Base-by-base conservation (phyloP, 2,329 filamentous ascomycete species). In the Ophiostoma fasciatum region DNA sequence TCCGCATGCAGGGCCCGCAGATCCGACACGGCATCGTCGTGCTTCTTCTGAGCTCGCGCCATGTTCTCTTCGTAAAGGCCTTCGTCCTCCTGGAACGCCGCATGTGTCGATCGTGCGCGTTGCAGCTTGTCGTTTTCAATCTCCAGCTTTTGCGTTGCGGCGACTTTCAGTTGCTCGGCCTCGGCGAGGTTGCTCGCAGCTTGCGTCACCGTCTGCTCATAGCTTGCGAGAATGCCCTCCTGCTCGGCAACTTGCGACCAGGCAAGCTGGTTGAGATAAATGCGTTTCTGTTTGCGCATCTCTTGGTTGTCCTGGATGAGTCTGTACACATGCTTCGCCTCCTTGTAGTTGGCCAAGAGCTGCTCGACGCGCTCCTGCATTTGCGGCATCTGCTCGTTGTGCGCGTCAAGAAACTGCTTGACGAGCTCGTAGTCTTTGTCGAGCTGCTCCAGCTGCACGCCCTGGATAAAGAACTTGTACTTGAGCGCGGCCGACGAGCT, bases 391-490 rank as follows among this genome's bases (percentile, higher is more conserved):
- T 79, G 81, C 22, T 62, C 63, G 37, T 78, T 68, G 40, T 78
- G 82, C 23, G 71, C 71, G 44, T 94, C 81, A 15, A 90, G 64
- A 4, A 73, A 78, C 45, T 93, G 79, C 42, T 80, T 75, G 12
- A 94, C 74, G 39, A 94, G 63, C 40, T 77, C 73, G 55, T 98
- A 98, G 51, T 98, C 90, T 42, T 83, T 78, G 52, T 94, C 84
- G 9, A 98, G 67, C 47, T 88, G 79, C 53, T 96, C 84, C 1
- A 98, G 70, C 49, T 96, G 87, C 0, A 94, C 92, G 19, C 90
- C 90, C 48, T 87, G 84, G 41, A 94, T 71, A 51, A 98, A 98
- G 50, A 94, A 94, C 46, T 83, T 90, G 64, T 96, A 98, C 54
- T 98, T 98, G 41, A 88, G 77, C 4, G 71, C 62, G 0, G 85